Evolutionary conservation across 176 grass and related monocot genomes (phyloP).

Genomic region (Pontederia crassipes): DNA sequence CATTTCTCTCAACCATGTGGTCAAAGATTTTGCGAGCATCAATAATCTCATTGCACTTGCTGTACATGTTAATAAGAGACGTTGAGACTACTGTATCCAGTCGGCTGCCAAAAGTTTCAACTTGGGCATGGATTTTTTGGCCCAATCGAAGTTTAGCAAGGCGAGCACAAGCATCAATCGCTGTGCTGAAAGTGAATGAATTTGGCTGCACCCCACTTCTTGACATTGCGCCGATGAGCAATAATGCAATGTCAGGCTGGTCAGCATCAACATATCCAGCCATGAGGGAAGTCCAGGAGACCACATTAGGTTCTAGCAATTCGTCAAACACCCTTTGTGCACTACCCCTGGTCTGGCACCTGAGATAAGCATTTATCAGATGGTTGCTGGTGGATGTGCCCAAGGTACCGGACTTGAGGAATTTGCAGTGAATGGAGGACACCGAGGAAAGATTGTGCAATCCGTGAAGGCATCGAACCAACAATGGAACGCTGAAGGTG

Average conservation of each 20-base stretch:
- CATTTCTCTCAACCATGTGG: constrained; percentile 37
- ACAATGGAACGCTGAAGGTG: too few species aligned
- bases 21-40: constrained; percentile 54
- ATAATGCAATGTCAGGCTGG: constrained; percentile 17
- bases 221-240: constrained; percentile 33
- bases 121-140: constrained; percentile 44
- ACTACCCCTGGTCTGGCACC: constrained; percentile 15
- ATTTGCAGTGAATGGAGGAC: constrained; percentile 37
- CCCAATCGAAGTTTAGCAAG: constrained; percentile 40
- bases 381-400: constrained; percentile 36
- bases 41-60: constrained; percentile 37
- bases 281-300: constrained; percentile 84
- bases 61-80: constrained; percentile 63
- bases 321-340: constrained; percentile 55
- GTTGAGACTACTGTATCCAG: constrained; percentile 36
- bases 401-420: constrained; percentile 37
- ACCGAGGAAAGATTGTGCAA: constrained; percentile 29
- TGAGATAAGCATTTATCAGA: constrained; percentile 35
- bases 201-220: constrained; percentile 34
- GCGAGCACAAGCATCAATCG: constrained; percentile 40
- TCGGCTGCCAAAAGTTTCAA: constrained; percentile 27
- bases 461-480: constrained; percentile 41
- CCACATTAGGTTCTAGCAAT: constrained; percentile 38
- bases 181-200: constrained; percentile 41
- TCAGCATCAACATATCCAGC: constrained; percentile 39